Percentiles rank a stretch among this genome's conserved stretches.
Evolutionary conservation across 192 early-diverging fungal species (phyloP).

Genomic region (Backusella westeae): DNA sequence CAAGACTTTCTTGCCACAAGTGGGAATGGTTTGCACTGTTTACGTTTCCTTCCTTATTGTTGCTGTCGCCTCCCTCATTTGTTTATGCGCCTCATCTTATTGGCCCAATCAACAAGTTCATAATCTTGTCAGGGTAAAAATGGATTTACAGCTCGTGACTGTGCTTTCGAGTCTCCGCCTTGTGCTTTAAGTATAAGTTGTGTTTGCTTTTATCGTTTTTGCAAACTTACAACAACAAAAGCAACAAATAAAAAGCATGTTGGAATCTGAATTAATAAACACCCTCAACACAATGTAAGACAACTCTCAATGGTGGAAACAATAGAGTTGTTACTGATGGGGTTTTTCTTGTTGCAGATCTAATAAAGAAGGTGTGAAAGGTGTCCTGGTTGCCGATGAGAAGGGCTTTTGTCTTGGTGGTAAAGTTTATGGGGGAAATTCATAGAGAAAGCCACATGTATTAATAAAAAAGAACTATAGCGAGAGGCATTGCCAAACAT

Average conservation of each 20-base stretch:
- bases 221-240: no score
- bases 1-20: no score
- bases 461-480: background rate
- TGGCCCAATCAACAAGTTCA: no score
- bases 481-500: conserved; percentile 22
- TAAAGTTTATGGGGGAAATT: background rate
- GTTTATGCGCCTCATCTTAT: no score
- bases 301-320: no score
- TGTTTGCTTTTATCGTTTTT: no score
- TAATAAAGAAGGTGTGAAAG: conserved; percentile 25
- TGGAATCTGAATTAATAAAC: conserved; percentile 16
- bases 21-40: no score
- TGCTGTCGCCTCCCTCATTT: no score
- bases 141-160: background rate
- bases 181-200: background rate
- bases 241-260: background rate
- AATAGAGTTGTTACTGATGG: background rate
- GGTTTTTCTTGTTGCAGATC: background rate
- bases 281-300: conserved; percentile 6
- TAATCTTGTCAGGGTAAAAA: no score
- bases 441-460: background rate
- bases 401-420: conserved; percentile 29
- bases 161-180: background rate
- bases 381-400: conserved; percentile 25
- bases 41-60: no score